Base-by-base conservation (phyloP, 208 protist genomes). In the Trypanosoma boissoni region DNA sequence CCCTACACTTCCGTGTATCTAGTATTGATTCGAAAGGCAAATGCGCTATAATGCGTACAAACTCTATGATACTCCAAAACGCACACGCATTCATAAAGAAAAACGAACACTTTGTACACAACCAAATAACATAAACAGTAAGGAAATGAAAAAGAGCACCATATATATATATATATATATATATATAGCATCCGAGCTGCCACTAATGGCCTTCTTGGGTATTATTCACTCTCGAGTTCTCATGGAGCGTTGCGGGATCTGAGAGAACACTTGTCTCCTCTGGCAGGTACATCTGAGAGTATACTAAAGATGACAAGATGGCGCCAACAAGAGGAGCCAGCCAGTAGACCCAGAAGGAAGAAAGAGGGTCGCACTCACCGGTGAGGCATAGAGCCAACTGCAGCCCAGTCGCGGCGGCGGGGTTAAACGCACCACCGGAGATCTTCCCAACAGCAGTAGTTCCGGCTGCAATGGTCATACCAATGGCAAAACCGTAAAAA, bases 261-360 rank as follows among this genome's bases (percentile, higher is more conserved):
- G 50, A 31, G 6, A 72, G 52, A 9, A 32, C 56, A 20, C 39
- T 57, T 23, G 67, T 75, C 10, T 54, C 44, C 37, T 54, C 51
- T 26, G 83, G 86, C 63, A 89, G 86, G 10, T 54, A 28, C 75
- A 91, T 86, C 55, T 91, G 83, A 5, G 76, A 74, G 66, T 78
- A 94, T 45, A 89, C 41, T 32, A 89, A 29, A 18, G 79, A 68
- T 7, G 87, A 83, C 21, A 88, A 24, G 7, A 73, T 68, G 16
- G 78, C 74, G 4, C 87, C 87, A 39, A 72, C 64, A 26, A 91
- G 43, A 12, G 87, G 87, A 1, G 87, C 83, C 20, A 94, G 52
- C 83, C 87, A 94, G 73, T 94, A 88, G 12, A 94, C 56, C 83
- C 87, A 94, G 49, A 91, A 80, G 16, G 53, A 64, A 58, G 74